Evolutionary conservation across 768 basidiomycete species (phyloP).

Genomic region (Hypsizygus marmoreus): DNA sequence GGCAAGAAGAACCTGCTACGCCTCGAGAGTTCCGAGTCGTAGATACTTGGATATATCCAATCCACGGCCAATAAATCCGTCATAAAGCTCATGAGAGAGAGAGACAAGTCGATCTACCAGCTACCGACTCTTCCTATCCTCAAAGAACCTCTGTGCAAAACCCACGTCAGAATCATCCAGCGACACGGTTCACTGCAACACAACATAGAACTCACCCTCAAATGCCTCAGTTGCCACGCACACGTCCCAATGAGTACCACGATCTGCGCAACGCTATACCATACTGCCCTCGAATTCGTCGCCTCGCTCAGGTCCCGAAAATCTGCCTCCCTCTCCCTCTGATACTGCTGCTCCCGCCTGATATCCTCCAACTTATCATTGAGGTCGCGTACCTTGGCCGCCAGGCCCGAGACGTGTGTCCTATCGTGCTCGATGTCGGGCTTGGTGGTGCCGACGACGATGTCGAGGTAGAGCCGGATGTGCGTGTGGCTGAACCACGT

Average conservation of each 20-base stretch:
- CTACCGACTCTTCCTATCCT: slow-evolving; percentile 80
- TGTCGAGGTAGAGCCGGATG: slow-evolving; percentile 92
- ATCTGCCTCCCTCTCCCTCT: slow-evolving; percentile 91
- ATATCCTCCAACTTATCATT: slow-evolving; percentile 94
- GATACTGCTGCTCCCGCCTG: slow-evolving; percentile 94
- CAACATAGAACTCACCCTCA: slow-evolving; percentile 62
- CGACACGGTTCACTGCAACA: not conserved
- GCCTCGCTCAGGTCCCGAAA: slow-evolving; percentile 87
- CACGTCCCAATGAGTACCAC: slow-evolving; percentile 82
- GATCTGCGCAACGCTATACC: slow-evolving; percentile 92
- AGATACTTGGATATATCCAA: too few species aligned
- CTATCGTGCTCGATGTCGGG: slow-evolving; percentile 87
- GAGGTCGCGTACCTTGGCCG: slow-evolving; percentile 84
- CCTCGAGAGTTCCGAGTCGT: too few species aligned
- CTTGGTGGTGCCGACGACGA: slow-evolving; percentile 87
- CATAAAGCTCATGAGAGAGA: too few species aligned
- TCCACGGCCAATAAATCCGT: too few species aligned
- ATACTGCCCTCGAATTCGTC: slow-evolving; percentile 91
- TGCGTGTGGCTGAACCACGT: slow-evolving; percentile 87
- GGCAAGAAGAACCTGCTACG: slow-evolving; percentile 46
- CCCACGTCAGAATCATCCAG: slow-evolving; percentile 4
- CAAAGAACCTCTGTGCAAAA: slow-evolving; percentile 71
- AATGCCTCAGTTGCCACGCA: slow-evolving; percentile 90
- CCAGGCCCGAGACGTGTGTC: slow-evolving; percentile 79
- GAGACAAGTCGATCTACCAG: too few species aligned